Evolutionary conservation across 2,329 filamentous ascomycete species (phyloP).

Genomic region (Penicillium sp.): DNA sequence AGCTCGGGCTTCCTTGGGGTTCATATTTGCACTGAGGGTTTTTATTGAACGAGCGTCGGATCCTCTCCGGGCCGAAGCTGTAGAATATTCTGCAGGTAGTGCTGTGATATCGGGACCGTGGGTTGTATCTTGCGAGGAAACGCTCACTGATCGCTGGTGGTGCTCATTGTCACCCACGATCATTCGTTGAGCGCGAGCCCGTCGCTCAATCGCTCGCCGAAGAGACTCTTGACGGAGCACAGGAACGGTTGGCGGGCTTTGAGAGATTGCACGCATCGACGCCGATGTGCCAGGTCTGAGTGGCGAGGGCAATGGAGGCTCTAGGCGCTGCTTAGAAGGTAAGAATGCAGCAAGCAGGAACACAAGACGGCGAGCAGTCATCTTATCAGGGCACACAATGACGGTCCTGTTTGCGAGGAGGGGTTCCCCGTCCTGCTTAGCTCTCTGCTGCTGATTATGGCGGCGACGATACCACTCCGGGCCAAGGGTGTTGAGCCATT

Average conservation of each 20-base stretch:
- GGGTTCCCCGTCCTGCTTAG: conserved; percentile 49
- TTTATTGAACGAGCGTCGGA: conserved; percentile 49
- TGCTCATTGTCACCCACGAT: conserved; percentile 35
- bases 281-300: conserved; percentile 44
- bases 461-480: conserved; percentile 58
- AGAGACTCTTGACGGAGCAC: conserved; percentile 56
- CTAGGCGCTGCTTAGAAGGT: conserved; percentile 49
- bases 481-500: conserved; percentile 59
- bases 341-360: conserved; percentile 62
- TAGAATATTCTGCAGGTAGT: conserved; percentile 19
- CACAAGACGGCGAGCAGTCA: conserved; percentile 59
- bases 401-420: conserved; percentile 57
- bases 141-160: conserved; percentile 46
- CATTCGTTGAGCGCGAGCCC: conserved; percentile 50
- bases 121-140: conserved; percentile 46
- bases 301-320: conserved; percentile 38
- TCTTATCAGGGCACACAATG: conserved; percentile 60
- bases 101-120: conserved; percentile 33
- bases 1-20: conserved; percentile 45
- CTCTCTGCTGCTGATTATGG: conserved; percentile 54
- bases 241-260: conserved; percentile 55
- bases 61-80: conserved; percentile 35
- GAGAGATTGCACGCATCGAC: conserved; percentile 53
- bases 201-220: conserved; percentile 56
- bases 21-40: conserved; percentile 48